Percentiles rank a stretch among this genome's conserved stretches.
phyloP scores from a whole-genome alignment of 23 red algal species.

The Agarophyton chilense region DNA sequence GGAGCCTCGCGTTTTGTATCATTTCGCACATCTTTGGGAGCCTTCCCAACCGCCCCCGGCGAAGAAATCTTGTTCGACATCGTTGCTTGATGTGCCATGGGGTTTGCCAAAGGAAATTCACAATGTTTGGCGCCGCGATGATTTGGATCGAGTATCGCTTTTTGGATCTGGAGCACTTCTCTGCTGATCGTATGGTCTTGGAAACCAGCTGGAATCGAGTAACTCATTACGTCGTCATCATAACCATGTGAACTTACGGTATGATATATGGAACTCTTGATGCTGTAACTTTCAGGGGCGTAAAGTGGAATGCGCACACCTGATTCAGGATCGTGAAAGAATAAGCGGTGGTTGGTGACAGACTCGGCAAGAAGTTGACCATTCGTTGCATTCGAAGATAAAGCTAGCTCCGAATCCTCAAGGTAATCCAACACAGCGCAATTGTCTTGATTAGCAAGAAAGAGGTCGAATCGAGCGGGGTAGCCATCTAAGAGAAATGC shows the following conservation, averaged over 20 bases:
- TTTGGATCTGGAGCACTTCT: conserved; percentile 21
- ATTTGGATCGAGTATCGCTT: background rate
- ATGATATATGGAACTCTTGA: conserved; percentile 44
- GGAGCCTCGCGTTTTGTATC: background rate
- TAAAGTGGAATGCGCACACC: conserved; percentile 15
- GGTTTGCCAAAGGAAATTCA: conserved; percentile 15
- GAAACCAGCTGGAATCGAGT: conserved; percentile 5
- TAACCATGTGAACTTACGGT: background rate
- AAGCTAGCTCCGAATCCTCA: background rate
- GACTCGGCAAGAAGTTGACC: conserved; percentile 31
- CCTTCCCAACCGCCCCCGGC: background rate
- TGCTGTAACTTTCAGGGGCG: background rate
- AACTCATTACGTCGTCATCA: conserved; percentile 8
- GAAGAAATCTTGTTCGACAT: background rate
- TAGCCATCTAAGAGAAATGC: conserved; percentile 32
- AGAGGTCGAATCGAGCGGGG: conserved; percentile 39
- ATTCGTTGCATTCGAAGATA: conserved; percentile 3
- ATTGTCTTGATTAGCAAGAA: conserved; percentile 19
- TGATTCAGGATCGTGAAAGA: conserved; percentile 12
- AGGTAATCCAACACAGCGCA: conserved; percentile 44
- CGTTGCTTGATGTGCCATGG: background rate
- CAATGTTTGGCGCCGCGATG: conserved; percentile 26
- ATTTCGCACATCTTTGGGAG: background rate
- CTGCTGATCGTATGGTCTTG: conserved; percentile 12
- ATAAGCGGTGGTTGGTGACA: conserved; percentile 35